Base-by-base conservation (phyloP, 768 basidiomycete species). In the Boletus rubropictus region DNA sequence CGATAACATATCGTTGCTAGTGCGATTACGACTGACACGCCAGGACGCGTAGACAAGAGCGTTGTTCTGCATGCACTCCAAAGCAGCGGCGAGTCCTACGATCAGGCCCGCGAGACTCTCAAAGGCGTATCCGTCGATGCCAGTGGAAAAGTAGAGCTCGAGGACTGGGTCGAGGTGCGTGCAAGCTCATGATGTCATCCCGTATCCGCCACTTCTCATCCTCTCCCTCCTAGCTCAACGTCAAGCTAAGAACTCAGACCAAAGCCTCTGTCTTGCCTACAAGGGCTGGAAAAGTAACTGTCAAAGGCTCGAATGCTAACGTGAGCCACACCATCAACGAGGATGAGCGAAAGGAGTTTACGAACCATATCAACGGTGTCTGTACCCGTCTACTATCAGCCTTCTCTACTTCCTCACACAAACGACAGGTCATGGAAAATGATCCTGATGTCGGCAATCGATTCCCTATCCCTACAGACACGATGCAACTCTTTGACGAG, bases 401-500 rank as follows among this genome's bases (percentile, higher is more conserved):
- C 10, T 46, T 5, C 10, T 50, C 17, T 48, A 21, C n/a, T n/a
- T 43, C 21, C 48, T 47, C 43, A 49, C 60, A n/a, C 28, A 11
- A 27, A 7, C 21, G 14, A 37, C 55, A 97, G 94, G 84, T 97
- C 25, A 80, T 99, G 50, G 89, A 89, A 58, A 89, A 88, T 49
- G 96, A 98, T 63, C 63, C 81, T 27, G 96, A 96, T 64, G 75
- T 98, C 44, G 83, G 81, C 17, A 68, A 72, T 49, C 79, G 92
- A 35, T 79, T 90, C 54, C 95, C 94, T 5, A 95, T 98, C 52
- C 94, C 93, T 0, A 94, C 92, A 7, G 79, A 90, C 46, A 97
- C 93, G 17, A 96, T 98, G 94, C 96, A 99, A 57, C 77, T 99
- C 53, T 98, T 98, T 60, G 96, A 98, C 62, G 96, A 98, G 67